phyloP scores from a whole-genome alignment of 495 filamentous ascomycete genomes.

The Pseudevernia furfuracea region DNA sequence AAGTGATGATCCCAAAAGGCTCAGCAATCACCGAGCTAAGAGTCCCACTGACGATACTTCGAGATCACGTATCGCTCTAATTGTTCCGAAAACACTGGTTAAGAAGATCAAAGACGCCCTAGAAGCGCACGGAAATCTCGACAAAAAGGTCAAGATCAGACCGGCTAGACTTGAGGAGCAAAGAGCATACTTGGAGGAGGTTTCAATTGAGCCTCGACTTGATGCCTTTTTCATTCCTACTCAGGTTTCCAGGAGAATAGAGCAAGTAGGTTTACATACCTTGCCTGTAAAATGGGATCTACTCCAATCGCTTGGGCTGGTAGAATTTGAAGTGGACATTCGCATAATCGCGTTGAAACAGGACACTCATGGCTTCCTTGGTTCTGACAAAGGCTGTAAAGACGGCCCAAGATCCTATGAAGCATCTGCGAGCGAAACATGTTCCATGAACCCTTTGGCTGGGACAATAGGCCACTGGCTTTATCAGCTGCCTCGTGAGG shows the following conservation, averaged over 20 bases:
- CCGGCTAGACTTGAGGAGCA: neutral
- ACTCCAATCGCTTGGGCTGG: neutral
- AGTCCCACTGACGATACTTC: neutral
- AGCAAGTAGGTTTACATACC: neutral
- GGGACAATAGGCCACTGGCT: conserved; percentile 7
- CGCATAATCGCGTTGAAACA: neutral
- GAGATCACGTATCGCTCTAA: neutral
- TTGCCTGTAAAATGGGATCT: neutral
- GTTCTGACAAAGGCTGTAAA: neutral
- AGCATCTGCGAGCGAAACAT: neutral
- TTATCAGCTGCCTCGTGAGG: neutral
- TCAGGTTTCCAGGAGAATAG: neutral
- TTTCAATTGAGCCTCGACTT: neutral
- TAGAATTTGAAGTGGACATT: neutral
- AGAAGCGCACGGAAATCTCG: conserved; percentile 2
- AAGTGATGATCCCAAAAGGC: neutral
- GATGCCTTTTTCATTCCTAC: conserved; percentile 4
- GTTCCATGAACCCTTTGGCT: conserved; percentile 3
- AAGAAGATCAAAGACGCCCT: conserved; percentile 18
- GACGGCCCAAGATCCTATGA: neutral
- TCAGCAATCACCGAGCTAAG: no score
- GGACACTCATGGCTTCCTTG: neutral
- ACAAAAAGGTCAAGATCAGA: conserved; percentile 18
- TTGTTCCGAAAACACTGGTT: conserved; percentile 13
- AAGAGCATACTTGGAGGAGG: neutral